Percentiles rank a stretch among this genome's conserved stretches.
phyloP scores from a whole-genome alignment of 2,329 filamentous ascomycete species.

The Ophiostoma ulmi region DNA sequence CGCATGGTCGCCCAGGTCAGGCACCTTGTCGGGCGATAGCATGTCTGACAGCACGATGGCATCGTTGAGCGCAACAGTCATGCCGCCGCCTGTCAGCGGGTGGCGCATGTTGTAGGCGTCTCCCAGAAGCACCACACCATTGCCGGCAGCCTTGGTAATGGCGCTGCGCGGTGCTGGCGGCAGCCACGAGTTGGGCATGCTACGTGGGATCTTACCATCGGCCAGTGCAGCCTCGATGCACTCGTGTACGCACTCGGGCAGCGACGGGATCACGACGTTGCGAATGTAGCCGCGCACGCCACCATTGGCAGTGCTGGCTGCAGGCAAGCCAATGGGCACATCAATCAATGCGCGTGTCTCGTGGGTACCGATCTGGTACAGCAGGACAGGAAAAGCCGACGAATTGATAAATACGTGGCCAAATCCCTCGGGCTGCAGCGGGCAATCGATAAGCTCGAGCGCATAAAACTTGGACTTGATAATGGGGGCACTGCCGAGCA shows the following conservation, averaged over 20 bases:
- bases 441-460: conserved; percentile 83
- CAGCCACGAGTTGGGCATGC: conserved; percentile 95
- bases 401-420: conserved; percentile 80
- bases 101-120: conserved; percentile 99
- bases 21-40: conserved; percentile 63
- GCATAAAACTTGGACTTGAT: conserved; percentile 88
- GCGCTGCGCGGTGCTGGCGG: conserved; percentile 49
- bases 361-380: conserved; percentile 95
- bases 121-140: conserved; percentile 75
- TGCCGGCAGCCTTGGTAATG: conserved; percentile 49
- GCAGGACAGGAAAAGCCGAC: conserved; percentile 68
- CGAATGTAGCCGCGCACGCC: conserved; percentile 80
- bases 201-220: conserved; percentile 66
- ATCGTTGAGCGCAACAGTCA: conserved; percentile 97
- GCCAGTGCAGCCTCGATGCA: conserved; percentile 72
- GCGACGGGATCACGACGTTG: conserved; percentile 67
- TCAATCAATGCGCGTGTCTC: conserved; percentile 90
- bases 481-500: conserved; percentile 61
- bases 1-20: conserved; percentile 61
- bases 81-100: conserved; percentile 90
- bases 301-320: conserved; percentile 66
- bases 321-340: conserved; percentile 70
- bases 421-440: conserved; percentile 67
- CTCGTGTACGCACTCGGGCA: conserved; percentile 67
- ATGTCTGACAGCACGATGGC: conserved; percentile 71